Evolutionary conservation across 305 asterid genomes (phyloP).

Genomic region (Fraxinus albicans): DNA sequence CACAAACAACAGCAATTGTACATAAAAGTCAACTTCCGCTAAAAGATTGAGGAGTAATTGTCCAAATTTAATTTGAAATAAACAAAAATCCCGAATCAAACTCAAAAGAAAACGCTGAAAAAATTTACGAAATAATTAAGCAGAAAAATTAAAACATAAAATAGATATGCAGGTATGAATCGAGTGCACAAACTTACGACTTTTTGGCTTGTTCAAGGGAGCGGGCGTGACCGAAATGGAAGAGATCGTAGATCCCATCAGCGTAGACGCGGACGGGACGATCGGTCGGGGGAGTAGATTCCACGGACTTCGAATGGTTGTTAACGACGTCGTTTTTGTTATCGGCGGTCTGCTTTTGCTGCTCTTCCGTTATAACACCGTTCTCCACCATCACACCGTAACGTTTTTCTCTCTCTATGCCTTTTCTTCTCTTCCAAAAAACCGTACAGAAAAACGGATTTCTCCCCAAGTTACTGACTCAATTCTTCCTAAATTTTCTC

Average conservation of each 20-base stretch:
- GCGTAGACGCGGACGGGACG: conserved; percentile 84
- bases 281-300: conserved; percentile 40
- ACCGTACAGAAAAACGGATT: background rate
- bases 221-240: conserved; percentile 94
- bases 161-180: background rate
- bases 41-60: background rate
- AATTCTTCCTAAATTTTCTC: background rate
- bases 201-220: conserved; percentile 94
- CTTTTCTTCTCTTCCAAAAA: background rate
- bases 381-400: conserved; percentile 43
- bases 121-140: background rate
- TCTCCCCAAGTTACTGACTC: background rate
- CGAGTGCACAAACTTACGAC: conserved; percentile 34
- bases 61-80: background rate
- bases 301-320: conserved; percentile 21
- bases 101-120: background rate
- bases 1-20: background rate
- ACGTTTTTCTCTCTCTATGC: background rate
- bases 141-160: background rate
- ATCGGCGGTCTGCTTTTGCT: conserved; percentile 32
- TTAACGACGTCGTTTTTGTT: conserved; percentile 31
- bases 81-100: background rate
- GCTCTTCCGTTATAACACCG: conserved; percentile 31
- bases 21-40: background rate
- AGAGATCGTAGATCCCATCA: conserved; percentile 97